Conservation (phyloP, 495 filamentous ascomycete genomes). For the Hypoxylon fragiforme region DNA sequence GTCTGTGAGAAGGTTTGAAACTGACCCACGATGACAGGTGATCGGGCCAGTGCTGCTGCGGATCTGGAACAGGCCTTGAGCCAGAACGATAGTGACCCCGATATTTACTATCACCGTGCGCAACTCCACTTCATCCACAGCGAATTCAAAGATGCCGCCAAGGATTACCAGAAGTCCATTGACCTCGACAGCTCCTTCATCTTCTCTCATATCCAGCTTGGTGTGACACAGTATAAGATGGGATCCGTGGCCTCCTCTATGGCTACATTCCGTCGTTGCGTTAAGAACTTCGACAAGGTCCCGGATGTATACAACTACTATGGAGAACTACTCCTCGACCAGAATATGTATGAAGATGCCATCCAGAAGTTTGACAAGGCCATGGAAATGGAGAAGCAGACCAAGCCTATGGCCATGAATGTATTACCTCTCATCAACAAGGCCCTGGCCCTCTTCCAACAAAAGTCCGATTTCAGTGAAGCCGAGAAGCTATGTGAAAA, state of each 20-base stretch:
- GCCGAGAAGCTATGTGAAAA: conserved; percentile 96
- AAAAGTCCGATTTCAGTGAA: conserved; percentile 93
- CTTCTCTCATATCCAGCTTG: conserved; percentile 98
- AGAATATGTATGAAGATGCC: conserved; percentile 90
- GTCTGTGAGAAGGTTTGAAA: neutral
- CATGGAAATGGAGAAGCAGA: conserved; percentile 95
- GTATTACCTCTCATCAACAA: conserved; percentile 98
- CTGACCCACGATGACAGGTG: conserved; percentile 56
- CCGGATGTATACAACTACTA: conserved; percentile 99
- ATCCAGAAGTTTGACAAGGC: conserved; percentile 98
- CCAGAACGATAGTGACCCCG: conserved; percentile 87
- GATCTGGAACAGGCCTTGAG: conserved; percentile 86
- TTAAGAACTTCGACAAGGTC: conserved; percentile 96
- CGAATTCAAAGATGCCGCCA: conserved; percentile 89
- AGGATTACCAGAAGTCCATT: conserved; percentile 99
- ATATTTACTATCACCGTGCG: conserved; percentile 99
- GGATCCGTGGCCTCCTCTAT: conserved; percentile 96
- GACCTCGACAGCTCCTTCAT: conserved; percentile 95
- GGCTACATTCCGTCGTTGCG: conserved; percentile 95
- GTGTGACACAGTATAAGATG: conserved; percentile 99
- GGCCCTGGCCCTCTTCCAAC: conserved; percentile 93
- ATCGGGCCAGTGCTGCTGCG: conserved; percentile 80
- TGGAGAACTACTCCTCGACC: conserved; percentile 95
- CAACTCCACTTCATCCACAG: conserved; percentile 97
- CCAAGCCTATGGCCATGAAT: conserved; percentile 92